A percentile compares a stretch with the other conserved stretches of the same genome.
phyloP scores from a whole-genome alignment of 169 alveolate species.

The Plasmodium ovale region DNA sequence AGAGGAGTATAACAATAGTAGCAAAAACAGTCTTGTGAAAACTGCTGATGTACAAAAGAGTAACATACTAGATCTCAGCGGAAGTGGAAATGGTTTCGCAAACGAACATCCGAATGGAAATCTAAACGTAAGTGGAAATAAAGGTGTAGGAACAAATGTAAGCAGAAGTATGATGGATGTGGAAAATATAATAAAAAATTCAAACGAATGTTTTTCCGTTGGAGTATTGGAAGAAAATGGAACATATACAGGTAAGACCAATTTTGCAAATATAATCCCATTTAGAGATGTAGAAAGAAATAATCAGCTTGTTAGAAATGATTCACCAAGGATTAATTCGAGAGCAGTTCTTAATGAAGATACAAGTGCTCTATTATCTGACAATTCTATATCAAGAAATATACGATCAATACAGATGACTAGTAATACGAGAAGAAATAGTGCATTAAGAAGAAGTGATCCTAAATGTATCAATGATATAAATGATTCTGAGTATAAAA shows the following conservation, averaged over 20 bases:
- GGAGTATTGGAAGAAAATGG: conserved; percentile 18
- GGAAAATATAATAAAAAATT: conserved; percentile 5
- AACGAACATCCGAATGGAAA: no score
- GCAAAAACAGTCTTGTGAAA: not conserved
- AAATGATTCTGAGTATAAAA: conserved; percentile 50
- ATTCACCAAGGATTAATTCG: conserved; percentile 18
- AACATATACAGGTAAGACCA: not conserved
- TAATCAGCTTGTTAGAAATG: conserved; percentile 26
- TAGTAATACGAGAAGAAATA: conserved; percentile 38
- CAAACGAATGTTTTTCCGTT: conserved; percentile 16
- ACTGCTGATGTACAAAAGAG: not conserved
- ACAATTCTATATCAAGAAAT: conserved; percentile 23
- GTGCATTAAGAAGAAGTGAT: conserved; percentile 52
- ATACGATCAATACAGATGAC: conserved; percentile 69
- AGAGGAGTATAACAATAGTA: not conserved
- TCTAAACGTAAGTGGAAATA: not conserved
- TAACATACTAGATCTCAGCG: not conserved
- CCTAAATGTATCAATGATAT: conserved; percentile 42
- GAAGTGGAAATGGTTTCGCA: not conserved
- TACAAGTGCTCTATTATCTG: not conserved
- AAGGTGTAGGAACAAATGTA: not conserved
- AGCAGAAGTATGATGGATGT: not conserved
- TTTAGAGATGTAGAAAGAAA: conserved; percentile 52
- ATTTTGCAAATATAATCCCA: conserved; percentile 37
- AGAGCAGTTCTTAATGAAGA: conserved; percentile 23